phyloP scores from a whole-genome alignment of 345 rosid genomes.

The Euphorbia tirucalli region DNA sequence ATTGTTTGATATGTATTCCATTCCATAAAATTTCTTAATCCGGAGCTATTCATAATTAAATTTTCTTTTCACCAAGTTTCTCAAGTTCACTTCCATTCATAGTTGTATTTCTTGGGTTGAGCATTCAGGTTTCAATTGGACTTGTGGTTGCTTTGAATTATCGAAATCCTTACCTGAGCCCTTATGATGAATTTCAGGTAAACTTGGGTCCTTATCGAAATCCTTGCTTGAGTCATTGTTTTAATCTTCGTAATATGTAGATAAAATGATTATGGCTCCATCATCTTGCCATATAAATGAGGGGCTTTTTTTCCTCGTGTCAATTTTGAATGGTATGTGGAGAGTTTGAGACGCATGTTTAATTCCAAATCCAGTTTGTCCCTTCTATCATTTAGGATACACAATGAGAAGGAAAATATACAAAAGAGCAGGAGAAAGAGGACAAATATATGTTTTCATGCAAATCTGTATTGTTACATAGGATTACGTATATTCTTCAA shows the following conservation, averaged over 20 bases:
- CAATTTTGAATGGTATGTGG: neutral
- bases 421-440: neutral
- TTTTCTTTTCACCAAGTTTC: neutral
- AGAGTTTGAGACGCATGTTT: neutral
- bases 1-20: neutral
- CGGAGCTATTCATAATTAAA: neutral
- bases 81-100: slow-evolving; percentile 9
- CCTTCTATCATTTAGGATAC: neutral
- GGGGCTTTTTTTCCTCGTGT: neutral
- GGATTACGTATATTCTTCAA: neutral
- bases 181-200: slow-evolving; percentile 95
- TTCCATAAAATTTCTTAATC: neutral
- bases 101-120: slow-evolving; percentile 25
- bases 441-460: neutral
- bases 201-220: slow-evolving; percentile 10
- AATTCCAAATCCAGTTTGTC: neutral
- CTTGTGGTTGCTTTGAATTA: slow-evolving; percentile 87
- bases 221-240: neutral
- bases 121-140: slow-evolving; percentile 74
- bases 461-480: neutral
- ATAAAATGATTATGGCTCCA: neutral
- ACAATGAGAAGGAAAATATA: too few relatives aligned
- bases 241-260: neutral
- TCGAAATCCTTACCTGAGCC: slow-evolving; percentile 78
- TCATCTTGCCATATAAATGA: neutral